Evolutionary conservation across 306 rosid genomes (phyloP).

Genomic region (Ormosia emarginata): DNA sequence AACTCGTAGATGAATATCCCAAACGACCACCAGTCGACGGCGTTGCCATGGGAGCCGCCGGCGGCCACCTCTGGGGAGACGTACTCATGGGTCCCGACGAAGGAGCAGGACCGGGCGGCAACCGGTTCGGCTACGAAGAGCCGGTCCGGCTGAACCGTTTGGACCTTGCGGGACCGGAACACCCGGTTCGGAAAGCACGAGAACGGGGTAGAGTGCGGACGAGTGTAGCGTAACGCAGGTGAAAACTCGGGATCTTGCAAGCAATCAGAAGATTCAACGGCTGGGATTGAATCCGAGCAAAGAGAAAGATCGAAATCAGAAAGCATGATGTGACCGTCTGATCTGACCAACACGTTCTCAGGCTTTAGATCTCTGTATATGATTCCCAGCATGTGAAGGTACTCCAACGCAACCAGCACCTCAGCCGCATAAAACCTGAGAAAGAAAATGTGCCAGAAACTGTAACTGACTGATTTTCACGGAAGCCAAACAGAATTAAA

Average conservation of each 20-base stretch:
- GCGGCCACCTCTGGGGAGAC: slow-evolving; percentile 93
- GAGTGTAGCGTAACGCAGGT: slow-evolving; percentile 32
- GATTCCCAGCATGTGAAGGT: slow-evolving; percentile 97
- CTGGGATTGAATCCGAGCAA: slow-evolving; percentile 83
- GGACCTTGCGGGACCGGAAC: slow-evolving; percentile 70
- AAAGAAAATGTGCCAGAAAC: not conserved
- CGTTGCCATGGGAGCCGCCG: slow-evolving; percentile 87
- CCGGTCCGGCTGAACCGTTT: slow-evolving; percentile 55
- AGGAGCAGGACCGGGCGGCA: slow-evolving; percentile 74
- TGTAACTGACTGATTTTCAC: not conserved
- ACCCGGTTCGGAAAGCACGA: slow-evolving; percentile 59
- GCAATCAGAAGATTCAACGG: slow-evolving; percentile 69
- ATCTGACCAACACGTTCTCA: slow-evolving; percentile 88
- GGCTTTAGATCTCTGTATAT: slow-evolving; percentile 94
- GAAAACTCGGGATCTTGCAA: slow-evolving; percentile 28
- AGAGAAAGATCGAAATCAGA: slow-evolving; percentile 93
- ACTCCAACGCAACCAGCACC: slow-evolving; percentile 86
- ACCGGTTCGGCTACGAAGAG: slow-evolving; percentile 96
- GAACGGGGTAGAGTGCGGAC: slow-evolving; percentile 40
- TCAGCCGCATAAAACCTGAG: slow-evolving; percentile 90
- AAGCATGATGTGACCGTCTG: slow-evolving; percentile 99
- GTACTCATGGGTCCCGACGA: slow-evolving; percentile 95
- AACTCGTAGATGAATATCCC: slow-evolving; percentile 86
- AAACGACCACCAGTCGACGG: slow-evolving; percentile 98
- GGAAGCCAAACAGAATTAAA: not conserved